These are phyloP conservation scores for Chimonanthus praecox DNA, from an alignment of 164 flowering plant species.

Conservation along the genomic window DNA sequence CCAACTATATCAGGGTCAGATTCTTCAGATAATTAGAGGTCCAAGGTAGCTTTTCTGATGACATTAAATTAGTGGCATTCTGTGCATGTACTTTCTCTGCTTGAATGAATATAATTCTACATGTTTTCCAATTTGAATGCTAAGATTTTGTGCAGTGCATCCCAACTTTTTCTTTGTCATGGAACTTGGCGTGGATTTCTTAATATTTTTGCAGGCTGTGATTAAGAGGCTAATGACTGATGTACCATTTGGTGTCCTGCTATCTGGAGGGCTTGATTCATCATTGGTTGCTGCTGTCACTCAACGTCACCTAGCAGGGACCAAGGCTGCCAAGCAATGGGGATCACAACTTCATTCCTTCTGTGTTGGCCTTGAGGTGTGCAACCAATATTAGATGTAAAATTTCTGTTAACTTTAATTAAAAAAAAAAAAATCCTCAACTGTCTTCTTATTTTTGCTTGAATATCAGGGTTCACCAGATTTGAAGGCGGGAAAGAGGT, in stretches of 20 bases:
- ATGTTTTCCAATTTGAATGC: background rate
- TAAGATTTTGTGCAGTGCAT: background rate
- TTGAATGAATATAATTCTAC: no score
- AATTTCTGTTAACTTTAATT: background rate
- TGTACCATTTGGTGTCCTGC: slow-evolving; percentile 89
- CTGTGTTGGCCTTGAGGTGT: slow-evolving; percentile 67
- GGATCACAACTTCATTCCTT: slow-evolving; percentile 91
- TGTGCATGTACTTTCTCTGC: no score
- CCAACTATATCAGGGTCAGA: no score
- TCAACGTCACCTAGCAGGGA: slow-evolving; percentile 67
- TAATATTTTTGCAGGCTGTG: slow-evolving; percentile 54
- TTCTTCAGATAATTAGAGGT: no score
- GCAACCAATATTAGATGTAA: background rate
- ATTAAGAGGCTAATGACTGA: slow-evolving; percentile 92
- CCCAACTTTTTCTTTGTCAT: background rate
- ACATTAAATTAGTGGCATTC: no score
- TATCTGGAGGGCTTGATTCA: slow-evolving; percentile 94
- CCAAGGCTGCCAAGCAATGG: slow-evolving; percentile 87
- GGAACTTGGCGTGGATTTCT: background rate
- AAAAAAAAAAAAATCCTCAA: background rate
- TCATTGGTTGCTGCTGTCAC: slow-evolving; percentile 84
- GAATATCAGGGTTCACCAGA: slow-evolving; percentile 86
- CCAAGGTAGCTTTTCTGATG: no score
- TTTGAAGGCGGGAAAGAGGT: slow-evolving; percentile 89
- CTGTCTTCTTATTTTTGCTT: background rate